Base-by-base conservation (phyloP, 1,139 yeast genomes). In the Fermentozyma sake region DNA sequence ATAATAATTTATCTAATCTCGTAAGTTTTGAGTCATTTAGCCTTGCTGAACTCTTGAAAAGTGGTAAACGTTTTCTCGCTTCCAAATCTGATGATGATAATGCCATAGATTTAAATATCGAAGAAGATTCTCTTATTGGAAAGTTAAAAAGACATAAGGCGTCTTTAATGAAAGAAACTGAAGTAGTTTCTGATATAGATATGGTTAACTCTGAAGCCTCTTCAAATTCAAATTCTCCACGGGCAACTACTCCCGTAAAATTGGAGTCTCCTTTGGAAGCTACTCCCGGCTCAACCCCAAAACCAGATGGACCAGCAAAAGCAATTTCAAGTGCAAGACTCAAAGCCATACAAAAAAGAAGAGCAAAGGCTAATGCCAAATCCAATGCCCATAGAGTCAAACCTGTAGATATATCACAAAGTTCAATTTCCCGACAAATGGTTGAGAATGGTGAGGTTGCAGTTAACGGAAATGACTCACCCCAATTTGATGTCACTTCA, bases 261-360 rank as follows among this genome's bases (percentile, higher is more conserved):
- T 14, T 16, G 5, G 19, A 11, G 8, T 5, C 16, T 9, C 19
- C 12, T 7, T 16, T 16, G 13, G 24, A 22, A n/a, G 24, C 15
- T 6, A n/a, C n/a, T n/a, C 33, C 7, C 23, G 28, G 8, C n/a
- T 11, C 29, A 3, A 10, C 14, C 10, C 33, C 24, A 12, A 30
- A 37, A 16, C 35, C 36, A 9, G 33, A 31, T 12, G 32, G 30
- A 6, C 28, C 42, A 5, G 28, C 25, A 3, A 37, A 58, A 22
- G 52, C 58, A 5, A 67, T 61, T 10, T 61, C 69, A 23, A 81
- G 84, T 34, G 96, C 98, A 1, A 69, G 97, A 50, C 70, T 87
- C 60, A 75, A 87, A 39, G 96, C 96, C 3, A 79, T 91, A 83
- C 96, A 95, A 20, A 84, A 85, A 48, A 72, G 98, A 45, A 78